Conservation (phyloP, 352 stramenopile genomes). For the Plasmopara viticola region DNA sequence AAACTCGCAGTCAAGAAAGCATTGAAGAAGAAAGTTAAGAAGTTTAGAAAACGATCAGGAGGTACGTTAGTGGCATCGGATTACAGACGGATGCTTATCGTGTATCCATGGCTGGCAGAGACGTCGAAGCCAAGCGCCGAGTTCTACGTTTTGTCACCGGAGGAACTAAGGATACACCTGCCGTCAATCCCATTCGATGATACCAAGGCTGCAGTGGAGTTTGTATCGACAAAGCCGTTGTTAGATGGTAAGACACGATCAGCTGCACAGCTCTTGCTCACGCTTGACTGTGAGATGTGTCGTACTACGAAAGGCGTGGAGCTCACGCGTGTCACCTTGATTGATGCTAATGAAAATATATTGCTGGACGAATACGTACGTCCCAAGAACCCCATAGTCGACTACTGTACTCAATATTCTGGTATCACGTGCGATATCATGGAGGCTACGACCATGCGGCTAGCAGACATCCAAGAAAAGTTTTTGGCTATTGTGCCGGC, state of each 20-base stretch:
- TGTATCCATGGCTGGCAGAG: constrained; percentile 17
- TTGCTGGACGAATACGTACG: constrained; percentile 79
- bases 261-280: constrained; percentile 49
- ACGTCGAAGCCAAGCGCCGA: constrained; percentile 46
- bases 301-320: constrained; percentile 82
- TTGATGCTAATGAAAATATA: constrained; percentile 63
- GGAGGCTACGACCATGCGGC: constrained; percentile 47
- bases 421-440: constrained; percentile 82
- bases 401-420: constrained; percentile 85
- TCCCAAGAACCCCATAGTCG: constrained; percentile 75
- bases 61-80: constrained; percentile 18
- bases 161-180: constrained; percentile 53
- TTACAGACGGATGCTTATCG: neutral
- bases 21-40: constrained; percentile 86
- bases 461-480: constrained; percentile 58
- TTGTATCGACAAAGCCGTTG: constrained; percentile 38
- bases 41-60: constrained; percentile 68
- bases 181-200: constrained; percentile 50
- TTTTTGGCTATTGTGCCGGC: constrained; percentile 55
- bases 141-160: constrained; percentile 69
- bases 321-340: constrained; percentile 63
- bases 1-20: constrained; percentile 73
- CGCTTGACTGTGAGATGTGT: constrained; percentile 86
- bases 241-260: constrained; percentile 23
- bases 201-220: constrained; percentile 27